Percentiles rank a stretch among this genome's conserved stretches.
Evolutionary conservation across 2,329 filamentous ascomycete species (phyloP).

Genomic region (Pseudogymnoascus sp.): DNA sequence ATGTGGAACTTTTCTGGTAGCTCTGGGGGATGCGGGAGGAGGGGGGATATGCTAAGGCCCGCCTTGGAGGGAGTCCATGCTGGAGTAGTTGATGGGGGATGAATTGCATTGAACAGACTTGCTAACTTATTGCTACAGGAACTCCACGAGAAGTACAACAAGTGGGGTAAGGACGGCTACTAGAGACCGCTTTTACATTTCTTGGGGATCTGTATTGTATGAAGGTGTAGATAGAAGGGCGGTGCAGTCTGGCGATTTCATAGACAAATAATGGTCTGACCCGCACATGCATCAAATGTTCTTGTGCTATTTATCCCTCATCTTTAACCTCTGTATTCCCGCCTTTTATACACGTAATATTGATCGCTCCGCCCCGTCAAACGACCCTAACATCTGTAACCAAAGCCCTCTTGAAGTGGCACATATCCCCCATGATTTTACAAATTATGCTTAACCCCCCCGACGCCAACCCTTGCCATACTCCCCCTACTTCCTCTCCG

Average conservation of each 20-base stretch:
- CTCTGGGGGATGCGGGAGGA: background rate
- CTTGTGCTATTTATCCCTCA: background rate
- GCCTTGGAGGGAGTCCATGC: background rate
- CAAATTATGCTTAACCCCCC: background rate
- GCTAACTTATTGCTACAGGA: conserved; percentile 42
- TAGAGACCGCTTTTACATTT: conserved; percentile 17
- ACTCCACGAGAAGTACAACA: conserved; percentile 97
- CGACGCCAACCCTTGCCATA: background rate
- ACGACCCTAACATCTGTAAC: background rate
- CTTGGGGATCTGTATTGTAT: conserved; percentile 3
- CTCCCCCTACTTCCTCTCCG: conserved; percentile 24
- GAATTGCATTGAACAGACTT: background rate
- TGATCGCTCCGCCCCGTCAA: background rate
- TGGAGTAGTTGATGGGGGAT: background rate
- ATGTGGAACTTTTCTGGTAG: conserved; percentile 26
- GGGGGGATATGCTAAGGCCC: background rate
- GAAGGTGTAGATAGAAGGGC: conserved; percentile 4
- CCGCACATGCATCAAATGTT: background rate
- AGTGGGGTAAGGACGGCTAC: conserved; percentile 96
- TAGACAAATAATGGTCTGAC: conserved; percentile 8
- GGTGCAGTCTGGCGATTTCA: conserved; percentile 1
- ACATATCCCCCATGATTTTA: background rate
- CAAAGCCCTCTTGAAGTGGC: background rate
- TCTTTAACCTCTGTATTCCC: background rate
- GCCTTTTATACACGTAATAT: conserved; percentile 8